phyloP scores from a whole-genome alignment of 106 monocot species.

The Amphibolis antarctica region DNA sequence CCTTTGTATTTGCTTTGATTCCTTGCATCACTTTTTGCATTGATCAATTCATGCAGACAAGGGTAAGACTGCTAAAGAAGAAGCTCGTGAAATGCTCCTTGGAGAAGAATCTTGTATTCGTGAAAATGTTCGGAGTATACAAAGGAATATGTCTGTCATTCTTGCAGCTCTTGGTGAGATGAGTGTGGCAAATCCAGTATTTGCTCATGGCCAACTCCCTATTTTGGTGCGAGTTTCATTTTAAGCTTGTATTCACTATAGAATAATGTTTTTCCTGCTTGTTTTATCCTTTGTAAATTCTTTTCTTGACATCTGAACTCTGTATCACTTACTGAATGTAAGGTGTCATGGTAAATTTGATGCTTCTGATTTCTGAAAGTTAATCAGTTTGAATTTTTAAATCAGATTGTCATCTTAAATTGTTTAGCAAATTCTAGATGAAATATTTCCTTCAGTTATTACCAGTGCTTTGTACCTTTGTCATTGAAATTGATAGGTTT shows the following conservation, averaged over 20 bases:
- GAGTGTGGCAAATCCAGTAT: constrained; percentile 76
- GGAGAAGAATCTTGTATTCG: constrained; percentile 73
- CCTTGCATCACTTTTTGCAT: not conserved
- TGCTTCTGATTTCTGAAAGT: too few relatives aligned
- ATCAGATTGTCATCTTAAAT: too few relatives aligned
- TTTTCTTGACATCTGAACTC: too few relatives aligned
- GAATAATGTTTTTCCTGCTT: too few relatives aligned
- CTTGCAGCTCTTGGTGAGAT: constrained; percentile 74
- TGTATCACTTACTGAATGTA: too few relatives aligned
- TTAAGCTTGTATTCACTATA: not conserved
- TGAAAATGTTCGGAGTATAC: constrained; percentile 45
- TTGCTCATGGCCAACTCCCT: constrained; percentile 78
- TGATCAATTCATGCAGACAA: constrained; percentile 27
- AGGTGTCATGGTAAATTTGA: too few relatives aligned
- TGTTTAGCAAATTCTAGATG: too few relatives aligned
- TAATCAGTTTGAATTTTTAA: too few relatives aligned
- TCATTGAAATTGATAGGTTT: too few relatives aligned
- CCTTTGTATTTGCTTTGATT: not conserved
- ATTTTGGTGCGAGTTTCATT: constrained; percentile 39
- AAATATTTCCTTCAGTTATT: too few relatives aligned
- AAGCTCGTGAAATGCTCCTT: constrained; percentile 69
- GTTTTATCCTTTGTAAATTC: too few relatives aligned
- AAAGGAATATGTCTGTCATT: constrained; percentile 65
- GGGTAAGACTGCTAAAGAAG: constrained; percentile 76
- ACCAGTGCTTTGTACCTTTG: too few relatives aligned